Conservation (phyloP, 2,329 filamentous ascomycete species). For the Fusarium armeniacum region DNA sequence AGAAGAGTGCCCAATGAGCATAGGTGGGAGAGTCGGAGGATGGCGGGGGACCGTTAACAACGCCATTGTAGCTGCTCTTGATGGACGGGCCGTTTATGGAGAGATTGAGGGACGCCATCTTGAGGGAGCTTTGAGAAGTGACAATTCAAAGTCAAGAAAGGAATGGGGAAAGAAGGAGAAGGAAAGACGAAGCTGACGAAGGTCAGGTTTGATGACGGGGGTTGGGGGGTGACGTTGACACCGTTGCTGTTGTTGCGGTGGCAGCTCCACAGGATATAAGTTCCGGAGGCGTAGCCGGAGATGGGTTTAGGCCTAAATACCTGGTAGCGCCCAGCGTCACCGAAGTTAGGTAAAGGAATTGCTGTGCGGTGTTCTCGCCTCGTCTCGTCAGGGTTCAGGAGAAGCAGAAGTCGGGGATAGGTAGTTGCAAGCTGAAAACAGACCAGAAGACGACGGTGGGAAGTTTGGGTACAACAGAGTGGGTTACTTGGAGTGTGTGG, state of each 20-base stretch:
- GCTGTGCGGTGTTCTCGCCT: conserved; percentile 14
- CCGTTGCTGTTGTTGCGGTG: conserved; percentile 50
- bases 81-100: conserved; percentile 87
- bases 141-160: conserved; percentile 31
- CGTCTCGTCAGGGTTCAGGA: conserved; percentile 31
- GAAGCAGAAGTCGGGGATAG: conserved; percentile 27
- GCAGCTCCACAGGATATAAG: conserved; percentile 48
- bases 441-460: conserved; percentile 34
- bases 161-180: conserved; percentile 1
- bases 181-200: conserved; percentile 44
- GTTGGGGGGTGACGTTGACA: conserved; percentile 50
- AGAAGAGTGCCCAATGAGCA: conserved; percentile 94
- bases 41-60: conserved; percentile 66
- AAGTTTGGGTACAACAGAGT: conserved; percentile 26
- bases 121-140: conserved; percentile 41
- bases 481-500: conserved; percentile 41
- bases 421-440: conserved; percentile 19
- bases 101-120: conserved; percentile 84
- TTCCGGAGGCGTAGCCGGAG: conserved; percentile 38
- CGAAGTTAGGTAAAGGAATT: conserved; percentile 14
- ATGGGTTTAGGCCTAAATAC: conserved; percentile 18
- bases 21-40: conserved; percentile 80
- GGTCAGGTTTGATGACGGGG: conserved; percentile 38
- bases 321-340: conserved; percentile 24
- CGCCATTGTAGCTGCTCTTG: conserved; percentile 79